Evolutionary conservation across 352 stramenopile genomes (phyloP).

Genomic region (Phytophthora cryptogea): DNA sequence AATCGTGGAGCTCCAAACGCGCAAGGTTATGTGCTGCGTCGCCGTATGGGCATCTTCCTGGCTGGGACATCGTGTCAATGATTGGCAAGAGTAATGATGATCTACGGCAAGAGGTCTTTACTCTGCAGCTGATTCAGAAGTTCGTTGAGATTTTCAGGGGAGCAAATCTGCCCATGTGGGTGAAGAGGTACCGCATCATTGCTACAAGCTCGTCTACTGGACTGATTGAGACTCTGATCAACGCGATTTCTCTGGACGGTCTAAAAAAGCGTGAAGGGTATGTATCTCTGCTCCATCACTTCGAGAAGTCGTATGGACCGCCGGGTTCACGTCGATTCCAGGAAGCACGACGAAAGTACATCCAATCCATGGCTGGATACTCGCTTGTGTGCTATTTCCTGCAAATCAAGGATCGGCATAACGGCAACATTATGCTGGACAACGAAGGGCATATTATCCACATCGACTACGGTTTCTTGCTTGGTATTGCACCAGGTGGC

Average conservation of each 20-base stretch:
- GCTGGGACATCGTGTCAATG: slow-evolving; percentile 95
- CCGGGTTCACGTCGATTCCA: slow-evolving; percentile 87
- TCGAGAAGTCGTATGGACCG: slow-evolving; percentile 95
- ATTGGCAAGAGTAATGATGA: slow-evolving; percentile 99
- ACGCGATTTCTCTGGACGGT: slow-evolving; percentile 97
- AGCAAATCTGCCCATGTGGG: slow-evolving; percentile 94
- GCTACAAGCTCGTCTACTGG: slow-evolving; percentile 94
- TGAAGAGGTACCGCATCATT: slow-evolving; percentile 97
- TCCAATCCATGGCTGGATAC: slow-evolving; percentile 97
- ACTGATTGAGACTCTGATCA: slow-evolving; percentile 97
- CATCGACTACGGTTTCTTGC: slow-evolving; percentile 99
- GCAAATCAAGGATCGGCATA: slow-evolving; percentile 99
- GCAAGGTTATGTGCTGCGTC: slow-evolving; percentile 88
- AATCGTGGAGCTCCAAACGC: slow-evolving; percentile 96
- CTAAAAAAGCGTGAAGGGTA: slow-evolving; percentile 97
- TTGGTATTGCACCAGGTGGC: slow-evolving; percentile 98
- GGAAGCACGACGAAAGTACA: slow-evolving; percentile 95
- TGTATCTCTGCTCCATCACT: slow-evolving; percentile 94
- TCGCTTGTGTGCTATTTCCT: slow-evolving; percentile 98
- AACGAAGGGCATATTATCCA: slow-evolving; percentile 98
- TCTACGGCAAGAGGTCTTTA: slow-evolving; percentile 98
- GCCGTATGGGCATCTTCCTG: slow-evolving; percentile 84
- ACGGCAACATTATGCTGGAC: slow-evolving; percentile 99
- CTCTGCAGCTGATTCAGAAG: slow-evolving; percentile 97
- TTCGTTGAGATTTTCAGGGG: slow-evolving; percentile 97